phyloP scores from a whole-genome alignment of 352 stramenopile species.

The Phytophthora hybrid region DNA sequence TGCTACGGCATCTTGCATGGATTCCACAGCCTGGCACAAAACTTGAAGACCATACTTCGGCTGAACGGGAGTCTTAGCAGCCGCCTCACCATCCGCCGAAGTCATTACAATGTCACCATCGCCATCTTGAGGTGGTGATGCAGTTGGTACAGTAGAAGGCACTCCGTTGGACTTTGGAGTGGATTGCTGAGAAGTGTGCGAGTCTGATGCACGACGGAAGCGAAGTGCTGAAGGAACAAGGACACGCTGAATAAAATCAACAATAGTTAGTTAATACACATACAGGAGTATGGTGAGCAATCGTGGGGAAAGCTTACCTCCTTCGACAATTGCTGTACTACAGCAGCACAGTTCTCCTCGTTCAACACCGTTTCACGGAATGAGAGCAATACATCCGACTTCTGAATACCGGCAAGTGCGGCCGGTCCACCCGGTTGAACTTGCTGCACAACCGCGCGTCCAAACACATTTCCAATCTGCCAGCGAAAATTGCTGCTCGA shows the following conservation, averaged over 20 bases:
- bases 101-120: conserved; percentile 81
- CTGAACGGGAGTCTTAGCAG: conserved; percentile 43
- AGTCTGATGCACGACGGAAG: conserved; percentile 72
- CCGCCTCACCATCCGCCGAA: conserved; percentile 29
- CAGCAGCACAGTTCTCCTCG: conserved; percentile 77
- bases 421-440: conserved; percentile 74
- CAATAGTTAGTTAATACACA: conserved; percentile 17
- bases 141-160: background rate
- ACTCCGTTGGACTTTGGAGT: conserved; percentile 26
- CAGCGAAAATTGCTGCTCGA: conserved; percentile 76
- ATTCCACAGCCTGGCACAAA: conserved; percentile 76
- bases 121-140: conserved; percentile 37
- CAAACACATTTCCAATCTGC: conserved; percentile 89
- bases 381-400: conserved; percentile 84
- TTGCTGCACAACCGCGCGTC: conserved; percentile 81
- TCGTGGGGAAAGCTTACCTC: conserved; percentile 53
- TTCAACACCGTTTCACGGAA: conserved; percentile 80
- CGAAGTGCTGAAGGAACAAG: conserved; percentile 74
- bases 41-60: conserved; percentile 85
- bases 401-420: conserved; percentile 77
- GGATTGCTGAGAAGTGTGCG: conserved; percentile 34
- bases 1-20: conserved; percentile 83
- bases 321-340: conserved; percentile 81
- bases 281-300: background rate
- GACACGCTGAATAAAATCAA: conserved; percentile 47